Evolutionary conservation across 2,329 filamentous ascomycete species (phyloP).

Genomic region (Xenosphaeropsis pyriputrescens): DNA sequence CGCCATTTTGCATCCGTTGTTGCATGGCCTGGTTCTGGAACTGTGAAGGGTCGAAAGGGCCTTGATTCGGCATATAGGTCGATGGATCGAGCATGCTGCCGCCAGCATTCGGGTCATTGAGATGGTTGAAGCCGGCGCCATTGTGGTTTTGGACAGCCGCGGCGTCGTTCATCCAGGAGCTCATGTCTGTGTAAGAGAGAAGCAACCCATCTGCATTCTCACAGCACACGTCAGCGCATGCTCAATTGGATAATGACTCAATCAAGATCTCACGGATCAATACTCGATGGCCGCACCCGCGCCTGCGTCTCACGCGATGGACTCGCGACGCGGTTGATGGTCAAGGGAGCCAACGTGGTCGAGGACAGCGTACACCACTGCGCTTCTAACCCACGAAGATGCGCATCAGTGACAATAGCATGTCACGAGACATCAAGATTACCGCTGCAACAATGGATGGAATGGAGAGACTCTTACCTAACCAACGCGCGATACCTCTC

Average conservation of each 20-base stretch:
- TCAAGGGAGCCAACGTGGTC: slow-evolving; percentile 1
- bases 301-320: slow-evolving; percentile 12
- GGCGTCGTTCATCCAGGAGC: slow-evolving; percentile 59
- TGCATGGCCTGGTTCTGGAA: slow-evolving; percentile 32
- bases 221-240: slow-evolving; percentile 10
- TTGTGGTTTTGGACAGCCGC: slow-evolving; percentile 50
- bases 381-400: slow-evolving; percentile 8
- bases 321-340: slow-evolving; percentile 15
- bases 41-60: slow-evolving; percentile 41
- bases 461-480: slow-evolving; percentile 18
- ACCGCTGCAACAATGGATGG: slow-evolving; percentile 9
- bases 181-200: slow-evolving; percentile 42
- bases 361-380: slow-evolving; percentile 4
- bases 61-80: slow-evolving; percentile 43
- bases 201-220: slow-evolving; percentile 18
- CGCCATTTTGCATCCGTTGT: slow-evolving; percentile 63
- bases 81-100: slow-evolving; percentile 51
- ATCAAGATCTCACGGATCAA: neutral
- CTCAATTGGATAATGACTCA: too few relatives aligned
- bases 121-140: slow-evolving; percentile 53
- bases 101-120: slow-evolving; percentile 43
- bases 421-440: slow-evolving; percentile 14
- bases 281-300: neutral
- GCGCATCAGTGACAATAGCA: slow-evolving; percentile 6
- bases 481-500: neutral